These are phyloP conservation scores for Tilletia walkeri DNA, from an alignment of 1,284 basidiomycete species.

Conservation along the genomic window DNA sequence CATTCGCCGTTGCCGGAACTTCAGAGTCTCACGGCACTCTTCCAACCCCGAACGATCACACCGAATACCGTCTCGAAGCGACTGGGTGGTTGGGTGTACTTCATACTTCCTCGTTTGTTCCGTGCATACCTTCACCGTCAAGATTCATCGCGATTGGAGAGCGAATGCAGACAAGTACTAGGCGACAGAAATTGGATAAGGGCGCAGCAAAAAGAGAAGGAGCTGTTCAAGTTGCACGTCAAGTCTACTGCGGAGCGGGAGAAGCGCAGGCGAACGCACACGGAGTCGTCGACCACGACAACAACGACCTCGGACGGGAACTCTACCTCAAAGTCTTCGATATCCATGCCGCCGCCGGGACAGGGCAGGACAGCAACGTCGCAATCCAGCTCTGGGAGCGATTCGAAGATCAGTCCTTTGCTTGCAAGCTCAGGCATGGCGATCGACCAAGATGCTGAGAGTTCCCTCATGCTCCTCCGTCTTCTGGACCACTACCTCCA, in stretches of 20 bases:
- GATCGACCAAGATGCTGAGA: not conserved
- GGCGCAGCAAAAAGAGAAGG: not conserved
- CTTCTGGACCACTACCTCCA: not conserved
- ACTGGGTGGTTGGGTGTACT: constrained; percentile 11
- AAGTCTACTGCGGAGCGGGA: too few species aligned
- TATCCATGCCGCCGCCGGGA: constrained; percentile 9
- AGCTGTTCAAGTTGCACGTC: not conserved
- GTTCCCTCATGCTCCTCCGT: not conserved
- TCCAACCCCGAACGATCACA: constrained; percentile 18
- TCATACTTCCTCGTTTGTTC: constrained; percentile 8
- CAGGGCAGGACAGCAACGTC: not conserved
- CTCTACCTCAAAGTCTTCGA: not conserved
- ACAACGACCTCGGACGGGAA: not conserved
- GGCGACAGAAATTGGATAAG: not conserved
- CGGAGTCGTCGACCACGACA: not conserved
- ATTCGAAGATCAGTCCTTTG: not conserved
- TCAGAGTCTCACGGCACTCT: not conserved
- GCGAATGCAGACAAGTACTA: not conserved
- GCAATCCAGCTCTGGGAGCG: not conserved
- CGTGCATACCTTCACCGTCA: not conserved
- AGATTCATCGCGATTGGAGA: not conserved
- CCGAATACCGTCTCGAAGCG: constrained; percentile 19
- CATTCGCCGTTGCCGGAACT: constrained; percentile 23
- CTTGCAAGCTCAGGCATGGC: not conserved
- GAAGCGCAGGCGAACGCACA: too few species aligned